Percentiles rank a stretch among this genome's conserved stretches.
These are phyloP conservation scores for Flammula alnicola DNA, from an alignment of 1,284 basidiomycete genomes.

Conservation along the genomic window DNA sequence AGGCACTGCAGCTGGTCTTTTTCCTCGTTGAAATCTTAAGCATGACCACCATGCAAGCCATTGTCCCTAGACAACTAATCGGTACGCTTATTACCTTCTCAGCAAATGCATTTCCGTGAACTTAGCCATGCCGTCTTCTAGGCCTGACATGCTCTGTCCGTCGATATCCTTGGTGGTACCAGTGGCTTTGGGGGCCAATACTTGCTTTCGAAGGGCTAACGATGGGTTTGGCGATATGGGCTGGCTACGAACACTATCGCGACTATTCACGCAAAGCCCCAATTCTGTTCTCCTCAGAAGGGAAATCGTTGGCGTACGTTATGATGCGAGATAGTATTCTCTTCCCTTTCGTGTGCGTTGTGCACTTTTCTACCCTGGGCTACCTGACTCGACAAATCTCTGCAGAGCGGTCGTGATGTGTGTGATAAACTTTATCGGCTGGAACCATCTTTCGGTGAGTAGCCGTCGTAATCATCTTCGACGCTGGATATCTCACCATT, in stretches of 20 bases:
- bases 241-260: neutral
- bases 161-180: neutral
- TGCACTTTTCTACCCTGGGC: neutral
- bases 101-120: neutral
- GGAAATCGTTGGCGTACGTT: neutral
- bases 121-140: neutral
- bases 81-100: neutral
- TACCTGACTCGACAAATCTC: neutral
- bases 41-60: neutral
- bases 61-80: neutral
- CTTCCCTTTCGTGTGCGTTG: neutral
- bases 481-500: neutral
- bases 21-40: neutral
- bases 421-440: neutral
- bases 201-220: neutral
- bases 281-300: neutral
- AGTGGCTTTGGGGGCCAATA: neutral
- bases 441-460: neutral
- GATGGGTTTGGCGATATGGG: neutral
- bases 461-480: neutral
- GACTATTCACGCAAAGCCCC: neutral
- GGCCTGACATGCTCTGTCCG: neutral
- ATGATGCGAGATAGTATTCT: conserved; percentile 1
- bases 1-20: neutral
- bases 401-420: neutral